phyloP scores from a whole-genome alignment of 2,329 filamentous ascomycete species.

The Venturiaceae sp. region DNA sequence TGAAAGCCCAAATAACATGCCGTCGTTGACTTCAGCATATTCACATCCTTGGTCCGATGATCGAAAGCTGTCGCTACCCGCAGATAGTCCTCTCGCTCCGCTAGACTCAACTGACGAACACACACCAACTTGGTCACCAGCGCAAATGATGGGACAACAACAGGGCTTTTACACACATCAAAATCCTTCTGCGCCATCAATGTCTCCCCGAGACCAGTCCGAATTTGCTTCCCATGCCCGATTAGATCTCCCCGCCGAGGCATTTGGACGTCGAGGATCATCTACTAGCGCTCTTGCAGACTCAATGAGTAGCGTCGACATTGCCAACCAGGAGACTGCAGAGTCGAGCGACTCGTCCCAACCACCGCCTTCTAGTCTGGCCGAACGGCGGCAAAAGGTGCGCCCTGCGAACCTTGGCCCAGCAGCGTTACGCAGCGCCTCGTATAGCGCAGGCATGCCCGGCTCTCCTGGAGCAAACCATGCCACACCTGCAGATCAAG shows the following conservation, averaged over 20 bases:
- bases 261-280: constrained; percentile 13
- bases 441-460: constrained; percentile 29
- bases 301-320: constrained; percentile 27
- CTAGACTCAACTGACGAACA: neutral
- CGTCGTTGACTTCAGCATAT: constrained; percentile 1
- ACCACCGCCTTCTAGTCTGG: constrained; percentile 24
- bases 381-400: constrained; percentile 27
- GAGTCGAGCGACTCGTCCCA: constrained; percentile 9
- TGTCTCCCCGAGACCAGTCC: neutral
- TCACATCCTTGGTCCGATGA: neutral
- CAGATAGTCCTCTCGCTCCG: neutral
- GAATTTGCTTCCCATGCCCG: neutral
- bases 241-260: neutral
- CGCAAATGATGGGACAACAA: neutral
- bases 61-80: neutral
- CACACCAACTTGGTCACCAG: neutral
- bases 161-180: neutral
- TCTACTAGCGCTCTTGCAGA: constrained; percentile 27
- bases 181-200: constrained; percentile 1
- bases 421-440: constrained; percentile 30
- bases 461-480: constrained; percentile 24
- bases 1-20: neutral
- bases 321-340: constrained; percentile 17
- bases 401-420: constrained; percentile 29
- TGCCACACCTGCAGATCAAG: constrained; percentile 19